Evolutionary conservation across 768 basidiomycete genomes (phyloP).

Genomic region (Lentinula boryana): DNA sequence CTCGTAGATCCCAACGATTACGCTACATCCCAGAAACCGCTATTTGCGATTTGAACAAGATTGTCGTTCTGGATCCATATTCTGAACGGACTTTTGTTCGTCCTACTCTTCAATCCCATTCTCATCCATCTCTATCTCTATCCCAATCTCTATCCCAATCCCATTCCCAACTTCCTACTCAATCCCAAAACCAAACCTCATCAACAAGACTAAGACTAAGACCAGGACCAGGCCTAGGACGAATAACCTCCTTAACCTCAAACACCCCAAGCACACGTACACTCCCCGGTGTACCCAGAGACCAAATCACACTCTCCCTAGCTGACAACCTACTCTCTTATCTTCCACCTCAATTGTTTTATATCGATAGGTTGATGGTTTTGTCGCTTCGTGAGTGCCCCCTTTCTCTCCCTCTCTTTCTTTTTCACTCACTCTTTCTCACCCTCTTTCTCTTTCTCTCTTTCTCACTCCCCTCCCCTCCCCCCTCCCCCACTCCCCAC

Average conservation of each 20-base stretch:
- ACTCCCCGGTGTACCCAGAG: slow-evolving; percentile 22
- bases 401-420: background rate
- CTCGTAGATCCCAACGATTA: background rate
- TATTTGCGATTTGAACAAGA: slow-evolving; percentile 38
- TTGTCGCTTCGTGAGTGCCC: slow-evolving; percentile 63
- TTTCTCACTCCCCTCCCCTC: background rate
- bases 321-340: slow-evolving; percentile 44
- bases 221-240: too few species aligned
- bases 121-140: too few species aligned
- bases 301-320: slow-evolving; percentile 53
- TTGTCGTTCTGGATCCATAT: slow-evolving; percentile 34
- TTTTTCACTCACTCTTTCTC: slow-evolving; percentile 1
- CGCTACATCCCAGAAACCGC: slow-evolving; percentile 41
- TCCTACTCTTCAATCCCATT: too few species aligned
- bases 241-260: too few species aligned
- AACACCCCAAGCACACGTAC: background rate
- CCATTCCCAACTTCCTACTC: too few species aligned
- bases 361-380: slow-evolving; percentile 50
- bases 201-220: too few species aligned
- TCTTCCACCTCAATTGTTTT: slow-evolving; percentile 55
- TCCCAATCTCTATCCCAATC: too few species aligned
- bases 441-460: background rate
- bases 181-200: too few species aligned
- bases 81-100: slow-evolving; percentile 19
- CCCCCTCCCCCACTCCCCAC: background rate